Base-by-base conservation (phyloP, 2,329 filamentous ascomycete species). In the Exophiala xenobiotica region DNA sequence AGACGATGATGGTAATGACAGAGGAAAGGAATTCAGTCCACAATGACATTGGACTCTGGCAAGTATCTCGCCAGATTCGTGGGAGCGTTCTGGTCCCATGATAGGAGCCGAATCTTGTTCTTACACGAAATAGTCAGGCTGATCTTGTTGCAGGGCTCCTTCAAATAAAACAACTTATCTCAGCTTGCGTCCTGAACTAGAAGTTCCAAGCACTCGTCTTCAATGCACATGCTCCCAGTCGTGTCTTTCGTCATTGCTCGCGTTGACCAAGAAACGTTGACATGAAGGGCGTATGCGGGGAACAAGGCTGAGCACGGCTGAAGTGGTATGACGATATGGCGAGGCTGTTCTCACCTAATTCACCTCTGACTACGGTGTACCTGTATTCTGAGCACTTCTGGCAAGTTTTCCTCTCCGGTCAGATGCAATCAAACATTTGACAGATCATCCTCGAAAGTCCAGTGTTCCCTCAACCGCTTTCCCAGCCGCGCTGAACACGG, bases 11-110 rank as follows among this genome's bases (percentile, higher is more conserved):
- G 56, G 49, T 29, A 60, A 41, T n/a, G 42, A n/a, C 14, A 57
- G 18, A 7, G 51, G 43, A 43, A 56, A 53, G 19, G 54, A 54
- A n/a, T 37, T 45, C 3, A 50, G 26, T 16, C 14, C 3, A 35
- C 57, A 60, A 39, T 60, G 54, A 16, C 51, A 60, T 18, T 39
- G 29, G 18, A 56, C 42, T n/a, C 27, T 49, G 12, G 43, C 27
- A 27, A 14, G 31, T 12, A 35, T 16, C 31, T 14, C n/a, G 3
- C 18, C 3, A 14, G 31, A 16, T 14, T 3, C 18, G 31, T 35
- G 5, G 3, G 9, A 16, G 31, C 18, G 31, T 35, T 14, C n/a
- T 5, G 31, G 7, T 14, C n/a, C 3, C 31, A 35, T 35, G n/a
- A 8, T 35, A 6, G 27, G 14, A 31, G 27, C 3, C 27, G 11